Percentiles rank a stretch among this genome's conserved stretches.
Evolutionary conservation across 345 rosid species (phyloP).

Genomic region (Gossypium stocksii): DNA sequence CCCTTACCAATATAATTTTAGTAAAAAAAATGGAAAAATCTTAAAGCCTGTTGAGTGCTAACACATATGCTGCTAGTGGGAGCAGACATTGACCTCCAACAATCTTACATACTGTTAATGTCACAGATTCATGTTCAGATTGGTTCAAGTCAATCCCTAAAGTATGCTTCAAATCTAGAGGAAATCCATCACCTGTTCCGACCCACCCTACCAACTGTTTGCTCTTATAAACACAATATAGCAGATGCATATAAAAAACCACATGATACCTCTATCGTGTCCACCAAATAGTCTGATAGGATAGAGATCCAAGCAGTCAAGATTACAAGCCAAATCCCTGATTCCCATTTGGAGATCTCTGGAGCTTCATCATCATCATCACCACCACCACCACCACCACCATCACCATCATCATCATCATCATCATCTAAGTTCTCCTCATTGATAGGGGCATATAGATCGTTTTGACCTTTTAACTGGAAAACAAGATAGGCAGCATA

Average conservation of each 20-base stretch:
- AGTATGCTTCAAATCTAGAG: background rate
- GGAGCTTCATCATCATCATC: slow-evolving; percentile 54
- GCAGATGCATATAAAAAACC: background rate
- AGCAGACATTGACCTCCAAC: background rate
- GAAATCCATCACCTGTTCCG: background rate
- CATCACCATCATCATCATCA: slow-evolving; percentile 36
- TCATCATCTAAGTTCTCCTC: slow-evolving; percentile 41
- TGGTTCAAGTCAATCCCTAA: background rate
- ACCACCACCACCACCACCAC: background rate
- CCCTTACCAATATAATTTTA: background rate
- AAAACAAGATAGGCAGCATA: slow-evolving; percentile 82
- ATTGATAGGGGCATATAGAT: slow-evolving; percentile 42
- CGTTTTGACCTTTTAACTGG: slow-evolving; percentile 60
- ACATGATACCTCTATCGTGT: slow-evolving; percentile 64
- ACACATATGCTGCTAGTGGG: background rate
- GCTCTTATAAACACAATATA: background rate
- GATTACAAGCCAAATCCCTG: slow-evolving; percentile 75
- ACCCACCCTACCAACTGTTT: background rate
- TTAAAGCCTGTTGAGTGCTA: background rate
- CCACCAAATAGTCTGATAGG: slow-evolving; percentile 83
- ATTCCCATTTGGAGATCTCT: slow-evolving; percentile 79
- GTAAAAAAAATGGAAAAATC: background rate
- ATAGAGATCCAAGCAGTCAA: slow-evolving; percentile 88
- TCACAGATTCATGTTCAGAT: background rate
- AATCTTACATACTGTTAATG: background rate